These are phyloP conservation scores for Jamesozyma rosinii DNA, from an alignment of 805 yeast genomes.

Conservation along the genomic window DNA sequence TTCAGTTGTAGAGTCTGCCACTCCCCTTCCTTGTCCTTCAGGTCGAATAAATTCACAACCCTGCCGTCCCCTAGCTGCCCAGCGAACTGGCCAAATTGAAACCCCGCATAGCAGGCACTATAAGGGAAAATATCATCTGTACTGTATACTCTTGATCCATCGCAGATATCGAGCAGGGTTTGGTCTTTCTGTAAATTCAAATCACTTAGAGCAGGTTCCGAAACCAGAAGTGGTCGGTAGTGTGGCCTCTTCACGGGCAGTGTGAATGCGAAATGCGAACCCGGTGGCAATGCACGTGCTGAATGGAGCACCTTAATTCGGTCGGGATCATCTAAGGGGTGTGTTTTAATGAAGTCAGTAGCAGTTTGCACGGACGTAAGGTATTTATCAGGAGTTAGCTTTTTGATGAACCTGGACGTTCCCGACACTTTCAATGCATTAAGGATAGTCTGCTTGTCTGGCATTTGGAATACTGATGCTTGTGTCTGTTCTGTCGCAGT, in stretches of 20 bases:
- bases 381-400: slow-evolving; percentile 22
- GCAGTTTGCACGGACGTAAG: slow-evolving; percentile 29
- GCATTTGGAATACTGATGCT: too few species aligned
- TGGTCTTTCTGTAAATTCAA: slow-evolving; percentile 46
- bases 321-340: slow-evolving; percentile 14
- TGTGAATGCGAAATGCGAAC: slow-evolving; percentile 67
- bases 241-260: slow-evolving; percentile 53
- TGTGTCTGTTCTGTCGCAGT: too few species aligned
- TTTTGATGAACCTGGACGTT: slow-evolving; percentile 18
- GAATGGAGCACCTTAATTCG: slow-evolving; percentile 32
- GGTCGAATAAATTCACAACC: slow-evolving; percentile 71
- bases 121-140: slow-evolving; percentile 53
- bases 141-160: slow-evolving; percentile 46
- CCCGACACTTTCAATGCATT: slow-evolving; percentile 18
- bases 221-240: slow-evolving; percentile 47
- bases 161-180: slow-evolving; percentile 44
- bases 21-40: slow-evolving; percentile 40
- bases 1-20: slow-evolving; percentile 55
- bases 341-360: slow-evolving; percentile 16
- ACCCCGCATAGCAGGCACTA: slow-evolving; percentile 90
- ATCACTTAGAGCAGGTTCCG: slow-evolving; percentile 51
- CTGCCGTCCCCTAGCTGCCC: slow-evolving; percentile 97
- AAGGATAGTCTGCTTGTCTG: slow-evolving; percentile 17
- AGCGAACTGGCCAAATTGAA: slow-evolving; percentile 92
- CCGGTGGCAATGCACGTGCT: slow-evolving; percentile 41